phyloP scores from a whole-genome alignment of 169 alveolate species.

The Cryptosporidium parvum region DNA sequence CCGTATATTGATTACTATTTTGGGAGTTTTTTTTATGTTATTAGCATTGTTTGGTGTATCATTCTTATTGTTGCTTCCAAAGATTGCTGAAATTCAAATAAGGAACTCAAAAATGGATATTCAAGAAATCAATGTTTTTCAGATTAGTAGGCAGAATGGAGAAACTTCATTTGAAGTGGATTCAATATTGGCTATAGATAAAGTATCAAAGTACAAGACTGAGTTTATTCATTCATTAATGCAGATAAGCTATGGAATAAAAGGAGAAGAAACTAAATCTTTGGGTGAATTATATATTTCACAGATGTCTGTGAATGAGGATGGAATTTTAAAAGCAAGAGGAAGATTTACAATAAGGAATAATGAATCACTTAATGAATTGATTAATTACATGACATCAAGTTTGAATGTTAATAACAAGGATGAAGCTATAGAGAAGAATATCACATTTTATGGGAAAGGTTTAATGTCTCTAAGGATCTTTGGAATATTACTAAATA shows the following conservation, averaged over 20 bases:
- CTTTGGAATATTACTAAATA: conserved; percentile 26
- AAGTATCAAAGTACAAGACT: not conserved
- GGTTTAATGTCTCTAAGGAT: conserved; percentile 63
- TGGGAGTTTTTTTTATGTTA: conserved; percentile 15
- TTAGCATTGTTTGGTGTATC: conserved; percentile 19
- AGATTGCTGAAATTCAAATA: conserved; percentile 40
- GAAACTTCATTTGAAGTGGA: conserved; percentile 64
- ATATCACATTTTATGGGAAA: conserved; percentile 33
- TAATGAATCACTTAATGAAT: conserved; percentile 9
- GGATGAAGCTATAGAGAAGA: not conserved
- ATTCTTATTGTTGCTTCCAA: conserved; percentile 26
- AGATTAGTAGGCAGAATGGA: conserved; percentile 32
- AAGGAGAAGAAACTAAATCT: not conserved
- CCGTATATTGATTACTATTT: conserved; percentile 4
- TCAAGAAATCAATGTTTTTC: conserved; percentile 48
- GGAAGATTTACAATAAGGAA: conserved; percentile 57
- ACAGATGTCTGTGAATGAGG: not conserved
- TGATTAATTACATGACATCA: conserved; percentile 21
- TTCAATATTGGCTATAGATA: conserved; percentile 4
- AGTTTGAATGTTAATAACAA: not conserved
- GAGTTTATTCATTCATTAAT: conserved; percentile 46
- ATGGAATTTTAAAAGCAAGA: conserved; percentile 19
- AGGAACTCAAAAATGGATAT: conserved; percentile 20
- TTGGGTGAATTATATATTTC: conserved; percentile 52
- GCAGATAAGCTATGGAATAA: conserved; percentile 33